These are phyloP conservation scores for Arbutus unedo DNA, from an alignment of 148 eudicot species.

Conservation along the genomic window DNA sequence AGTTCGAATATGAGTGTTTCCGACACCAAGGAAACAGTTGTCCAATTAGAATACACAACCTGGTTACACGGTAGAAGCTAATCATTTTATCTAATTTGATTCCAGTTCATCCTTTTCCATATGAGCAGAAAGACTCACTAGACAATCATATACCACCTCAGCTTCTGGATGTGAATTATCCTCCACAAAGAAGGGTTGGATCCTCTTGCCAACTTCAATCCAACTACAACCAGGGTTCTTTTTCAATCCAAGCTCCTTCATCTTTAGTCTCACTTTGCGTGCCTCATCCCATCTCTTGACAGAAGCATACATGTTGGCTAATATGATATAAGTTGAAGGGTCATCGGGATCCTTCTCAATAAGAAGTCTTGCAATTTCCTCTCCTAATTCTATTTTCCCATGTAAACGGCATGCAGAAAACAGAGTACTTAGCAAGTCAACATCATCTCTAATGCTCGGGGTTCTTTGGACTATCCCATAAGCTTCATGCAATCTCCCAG, in stretches of 20 bases:
- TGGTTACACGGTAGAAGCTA: not conserved
- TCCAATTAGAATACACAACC: not conserved
- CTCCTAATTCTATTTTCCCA: slow-evolving; percentile 25
- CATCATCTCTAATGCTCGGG: slow-evolving; percentile 24
- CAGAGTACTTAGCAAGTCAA: slow-evolving; percentile 32
- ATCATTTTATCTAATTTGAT: not conserved
- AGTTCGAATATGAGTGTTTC: not conserved
- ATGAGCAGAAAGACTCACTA: slow-evolving; percentile 21
- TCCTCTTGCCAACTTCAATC: slow-evolving; percentile 32
- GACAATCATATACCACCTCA: slow-evolving; percentile 22
- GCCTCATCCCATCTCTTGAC: slow-evolving; percentile 29
- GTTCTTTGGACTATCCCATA: slow-evolving; percentile 24
- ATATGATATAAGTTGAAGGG: slow-evolving; percentile 27
- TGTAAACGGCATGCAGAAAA: slow-evolving; percentile 35
- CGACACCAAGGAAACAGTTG: not conserved
- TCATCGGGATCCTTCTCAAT: slow-evolving; percentile 28
- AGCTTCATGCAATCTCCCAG: slow-evolving; percentile 33
- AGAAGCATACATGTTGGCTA: slow-evolving; percentile 35
- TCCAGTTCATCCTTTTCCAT: slow-evolving; percentile 26
- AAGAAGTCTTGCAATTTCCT: slow-evolving; percentile 29
- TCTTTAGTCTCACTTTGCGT: slow-evolving; percentile 26
- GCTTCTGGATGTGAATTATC: slow-evolving; percentile 25
- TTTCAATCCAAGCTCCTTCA: slow-evolving; percentile 32
- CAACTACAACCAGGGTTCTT: slow-evolving; percentile 45
- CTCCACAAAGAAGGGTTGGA: slow-evolving; percentile 31